Percentiles rank a stretch among this genome's conserved stretches.
phyloP scores from a whole-genome alignment of 257 asterid genomes.

The Craterostigma plantagineum region DNA sequence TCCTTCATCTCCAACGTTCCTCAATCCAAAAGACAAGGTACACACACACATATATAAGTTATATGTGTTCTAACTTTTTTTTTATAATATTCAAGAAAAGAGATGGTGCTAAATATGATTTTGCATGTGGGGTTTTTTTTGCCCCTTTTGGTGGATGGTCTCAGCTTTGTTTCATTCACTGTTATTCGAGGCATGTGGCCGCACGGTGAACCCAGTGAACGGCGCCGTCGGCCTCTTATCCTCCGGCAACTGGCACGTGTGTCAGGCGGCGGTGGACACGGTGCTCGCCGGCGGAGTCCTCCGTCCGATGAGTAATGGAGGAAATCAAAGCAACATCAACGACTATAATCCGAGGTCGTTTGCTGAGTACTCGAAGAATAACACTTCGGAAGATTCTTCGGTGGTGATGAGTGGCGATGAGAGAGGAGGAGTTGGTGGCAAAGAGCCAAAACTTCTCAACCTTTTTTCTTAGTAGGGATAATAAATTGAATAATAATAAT shows the following conservation, averaged over 20 bases:
- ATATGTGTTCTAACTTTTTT: too few species aligned
- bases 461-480: conserved; percentile 29
- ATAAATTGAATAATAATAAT: not conserved
- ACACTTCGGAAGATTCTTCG: conserved; percentile 27
- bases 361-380: conserved; percentile 8
- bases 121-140: not conserved
- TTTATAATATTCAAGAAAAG: not conserved
- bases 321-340: not conserved
- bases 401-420: conserved; percentile 34
- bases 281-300: conserved; percentile 51
- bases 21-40: conserved; percentile 44
- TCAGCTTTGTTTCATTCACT: conserved; percentile 67
- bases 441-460: conserved; percentile 79
- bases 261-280: conserved; percentile 58
- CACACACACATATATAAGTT: not conserved
- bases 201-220: conserved; percentile 71
- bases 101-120: not conserved
- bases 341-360: conserved; percentile 9
- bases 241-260: conserved; percentile 63
- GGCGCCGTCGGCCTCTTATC: conserved; percentile 75
- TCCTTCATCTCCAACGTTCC: conserved; percentile 60
- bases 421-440: conserved; percentile 24
- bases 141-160: not conserved
- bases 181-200: conserved; percentile 75
- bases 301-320: conserved; percentile 7